Evolutionary conservation across 2,329 filamentous ascomycete genomes (phyloP).

Genomic region (Zymoseptoria pseudotritici): DNA sequence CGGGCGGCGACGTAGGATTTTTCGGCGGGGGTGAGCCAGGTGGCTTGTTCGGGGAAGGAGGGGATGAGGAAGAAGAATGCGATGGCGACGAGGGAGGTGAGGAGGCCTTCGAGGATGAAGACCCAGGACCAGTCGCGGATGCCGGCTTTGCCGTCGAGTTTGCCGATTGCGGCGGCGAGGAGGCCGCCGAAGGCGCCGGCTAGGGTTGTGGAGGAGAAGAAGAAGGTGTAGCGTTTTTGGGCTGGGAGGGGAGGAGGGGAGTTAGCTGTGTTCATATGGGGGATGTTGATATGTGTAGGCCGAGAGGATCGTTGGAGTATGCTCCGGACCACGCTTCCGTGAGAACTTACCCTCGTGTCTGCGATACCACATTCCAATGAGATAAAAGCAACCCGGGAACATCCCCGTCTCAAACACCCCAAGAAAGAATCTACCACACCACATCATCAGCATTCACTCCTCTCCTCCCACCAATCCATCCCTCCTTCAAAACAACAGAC

Average conservation of each 20-base stretch:
- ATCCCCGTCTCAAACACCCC: conserved; percentile 50
- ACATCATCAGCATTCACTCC: background rate
- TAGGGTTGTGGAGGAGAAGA: conserved; percentile 76
- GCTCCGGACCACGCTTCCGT: background rate
- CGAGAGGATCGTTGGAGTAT: background rate
- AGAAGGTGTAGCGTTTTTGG: conserved; percentile 87
- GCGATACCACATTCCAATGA: conserved; percentile 72
- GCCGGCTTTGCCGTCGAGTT: conserved; percentile 64
- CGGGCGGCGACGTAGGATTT: conserved; percentile 40
- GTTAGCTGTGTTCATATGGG: too few species aligned
- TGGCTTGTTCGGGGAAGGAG: conserved; percentile 42
- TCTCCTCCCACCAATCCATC: background rate
- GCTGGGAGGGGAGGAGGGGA: conserved; percentile 35
- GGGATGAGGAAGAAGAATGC: conserved; percentile 43
- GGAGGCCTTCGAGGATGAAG: conserved; percentile 60
- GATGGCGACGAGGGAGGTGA: conserved; percentile 39
- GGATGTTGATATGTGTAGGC: too few species aligned
- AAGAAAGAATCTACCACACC: conserved; percentile 63
- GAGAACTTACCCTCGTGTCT: conserved; percentile 53
- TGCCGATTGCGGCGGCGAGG: conserved; percentile 78
- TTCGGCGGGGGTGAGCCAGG: conserved; percentile 42
- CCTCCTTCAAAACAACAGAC: background rate
- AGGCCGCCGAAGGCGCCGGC: conserved; percentile 82
- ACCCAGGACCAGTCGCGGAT: conserved; percentile 70
- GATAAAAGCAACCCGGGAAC: conserved; percentile 56